A percentile compares a stretch with the other conserved stretches of the same genome.
These are phyloP conservation scores for Aspergillus aculeatinus DNA, from an alignment of 2,329 filamentous ascomycete species.

Conservation along the genomic window DNA sequence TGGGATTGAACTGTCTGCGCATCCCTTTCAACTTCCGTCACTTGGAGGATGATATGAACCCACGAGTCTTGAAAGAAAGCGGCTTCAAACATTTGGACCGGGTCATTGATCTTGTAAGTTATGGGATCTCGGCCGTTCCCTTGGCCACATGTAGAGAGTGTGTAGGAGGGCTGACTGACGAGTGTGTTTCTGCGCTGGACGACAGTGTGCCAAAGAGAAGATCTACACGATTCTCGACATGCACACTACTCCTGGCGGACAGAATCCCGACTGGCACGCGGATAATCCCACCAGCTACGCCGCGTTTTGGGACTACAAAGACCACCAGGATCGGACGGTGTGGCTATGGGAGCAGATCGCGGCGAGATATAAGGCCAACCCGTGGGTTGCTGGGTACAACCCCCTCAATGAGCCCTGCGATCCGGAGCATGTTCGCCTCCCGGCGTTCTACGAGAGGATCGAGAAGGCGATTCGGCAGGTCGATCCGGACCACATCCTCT, in stretches of 20 bases:
- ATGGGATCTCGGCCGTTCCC: background rate
- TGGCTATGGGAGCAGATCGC: constrained; percentile 53
- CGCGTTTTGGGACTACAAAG: constrained; percentile 53
- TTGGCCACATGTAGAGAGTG: too few species aligned
- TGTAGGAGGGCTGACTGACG: background rate
- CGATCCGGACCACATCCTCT: constrained; percentile 50
- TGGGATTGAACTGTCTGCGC: constrained; percentile 59
- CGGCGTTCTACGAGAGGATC: background rate
- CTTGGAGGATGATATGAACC: constrained; percentile 51
- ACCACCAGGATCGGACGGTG: constrained; percentile 51
- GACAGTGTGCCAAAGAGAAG: constrained; percentile 44
- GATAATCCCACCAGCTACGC: constrained; percentile 49
- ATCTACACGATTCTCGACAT: constrained; percentile 53
- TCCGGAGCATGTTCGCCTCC: constrained; percentile 37
- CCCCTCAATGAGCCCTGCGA: constrained; percentile 55
- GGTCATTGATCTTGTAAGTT: constrained; percentile 42
- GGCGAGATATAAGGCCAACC: constrained; percentile 45
- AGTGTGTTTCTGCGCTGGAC: too few species aligned
- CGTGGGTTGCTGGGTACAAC: constrained; percentile 55
- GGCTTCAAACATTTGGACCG: constrained; percentile 52
- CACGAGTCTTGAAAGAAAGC: constrained; percentile 44
- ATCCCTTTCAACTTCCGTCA: constrained; percentile 62
- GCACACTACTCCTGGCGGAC: constrained; percentile 43
- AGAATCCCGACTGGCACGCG: constrained; percentile 54
- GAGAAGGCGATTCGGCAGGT: constrained; percentile 27